phyloP scores from a whole-genome alignment of 345 rosid species.

The Limnanthes douglasii region DNA sequence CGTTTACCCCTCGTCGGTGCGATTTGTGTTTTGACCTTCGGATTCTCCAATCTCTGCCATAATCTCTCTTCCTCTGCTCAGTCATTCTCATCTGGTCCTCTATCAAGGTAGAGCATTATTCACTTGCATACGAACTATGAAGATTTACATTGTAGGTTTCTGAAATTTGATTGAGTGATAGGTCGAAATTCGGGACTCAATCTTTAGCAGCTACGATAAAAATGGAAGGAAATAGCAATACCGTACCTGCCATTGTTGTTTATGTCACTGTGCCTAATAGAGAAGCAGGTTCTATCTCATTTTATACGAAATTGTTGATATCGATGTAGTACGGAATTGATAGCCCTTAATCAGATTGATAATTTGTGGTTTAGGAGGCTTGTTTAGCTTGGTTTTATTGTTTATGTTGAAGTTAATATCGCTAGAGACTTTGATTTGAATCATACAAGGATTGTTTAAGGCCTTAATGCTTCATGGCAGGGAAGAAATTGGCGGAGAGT shows the following conservation, averaged over 20 bases:
- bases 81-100: conserved; percentile 33
- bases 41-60: conserved; percentile 32
- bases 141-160: neutral
- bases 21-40: conserved; percentile 53
- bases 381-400: too few species aligned
- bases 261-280: conserved; percentile 82
- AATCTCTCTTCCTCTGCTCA: conserved; percentile 21
- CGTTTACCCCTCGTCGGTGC: conserved; percentile 50
- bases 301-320: too few species aligned
- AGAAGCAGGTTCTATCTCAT: conserved; percentile 46
- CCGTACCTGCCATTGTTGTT: conserved; percentile 70
- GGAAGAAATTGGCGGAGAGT: conserved; percentile 83
- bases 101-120: conserved; percentile 45
- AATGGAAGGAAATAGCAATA: conserved; percentile 48
- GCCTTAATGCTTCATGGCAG: too few species aligned
- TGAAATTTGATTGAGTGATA: conserved; percentile 4
- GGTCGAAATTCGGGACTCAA: conserved; percentile 35
- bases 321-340: too few species aligned
- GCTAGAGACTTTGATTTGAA: too few species aligned
- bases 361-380: too few species aligned
- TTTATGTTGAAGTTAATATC: too few species aligned
- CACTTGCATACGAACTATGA: too few species aligned
- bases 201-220: conserved; percentile 15
- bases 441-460: too few species aligned
- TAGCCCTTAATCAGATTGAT: too few species aligned